Percentiles rank a stretch among this genome's conserved stretches.
phyloP scores from a whole-genome alignment of 2,329 filamentous ascomycete genomes.

The Paecilomyces sp. region DNA sequence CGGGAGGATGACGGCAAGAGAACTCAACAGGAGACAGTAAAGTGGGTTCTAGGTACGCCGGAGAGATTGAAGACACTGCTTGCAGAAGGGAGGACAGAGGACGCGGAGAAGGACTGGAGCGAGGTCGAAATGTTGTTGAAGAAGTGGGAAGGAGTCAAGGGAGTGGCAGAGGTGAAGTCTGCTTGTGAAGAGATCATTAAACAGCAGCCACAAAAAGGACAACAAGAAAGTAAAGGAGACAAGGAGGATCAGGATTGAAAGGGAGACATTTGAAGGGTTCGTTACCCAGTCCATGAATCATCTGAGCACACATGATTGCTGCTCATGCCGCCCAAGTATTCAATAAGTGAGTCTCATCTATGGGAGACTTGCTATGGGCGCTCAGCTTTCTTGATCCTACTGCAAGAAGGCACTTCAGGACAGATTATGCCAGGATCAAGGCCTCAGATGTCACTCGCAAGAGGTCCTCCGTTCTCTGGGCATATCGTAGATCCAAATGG shows the following conservation, averaged over 20 bases:
- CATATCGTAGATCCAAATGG: not conserved
- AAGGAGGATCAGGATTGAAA: not conserved
- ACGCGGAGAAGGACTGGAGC: constrained; percentile 37
- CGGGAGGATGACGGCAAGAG: constrained; percentile 12
- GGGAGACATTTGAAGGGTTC: not conserved
- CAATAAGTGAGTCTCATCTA: not conserved
- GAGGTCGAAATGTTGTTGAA: constrained; percentile 30
- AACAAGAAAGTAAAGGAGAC: not conserved
- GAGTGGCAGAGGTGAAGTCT: constrained; percentile 32
- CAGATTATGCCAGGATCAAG: too few relatives aligned
- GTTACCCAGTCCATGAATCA: not conserved
- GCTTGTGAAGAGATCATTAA: constrained; percentile 34
- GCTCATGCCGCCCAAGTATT: not conserved
- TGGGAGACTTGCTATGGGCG: not conserved
- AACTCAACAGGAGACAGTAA: constrained; percentile 35
- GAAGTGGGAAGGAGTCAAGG: constrained; percentile 37
- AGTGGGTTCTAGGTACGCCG: constrained; percentile 39
- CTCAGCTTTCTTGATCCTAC: not conserved
- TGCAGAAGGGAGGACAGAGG: constrained; percentile 29
- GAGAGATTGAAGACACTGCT: constrained; percentile 29
- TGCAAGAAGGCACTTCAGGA: not conserved
- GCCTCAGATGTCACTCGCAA: too few relatives aligned
- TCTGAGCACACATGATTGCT: not conserved
- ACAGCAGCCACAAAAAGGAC: constrained; percentile 8
- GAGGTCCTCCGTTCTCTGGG: too few relatives aligned